These are phyloP conservation scores for Phenoliferia sp. DNA, from an alignment of 1,284 basidiomycete genomes.

Conservation along the genomic window DNA sequence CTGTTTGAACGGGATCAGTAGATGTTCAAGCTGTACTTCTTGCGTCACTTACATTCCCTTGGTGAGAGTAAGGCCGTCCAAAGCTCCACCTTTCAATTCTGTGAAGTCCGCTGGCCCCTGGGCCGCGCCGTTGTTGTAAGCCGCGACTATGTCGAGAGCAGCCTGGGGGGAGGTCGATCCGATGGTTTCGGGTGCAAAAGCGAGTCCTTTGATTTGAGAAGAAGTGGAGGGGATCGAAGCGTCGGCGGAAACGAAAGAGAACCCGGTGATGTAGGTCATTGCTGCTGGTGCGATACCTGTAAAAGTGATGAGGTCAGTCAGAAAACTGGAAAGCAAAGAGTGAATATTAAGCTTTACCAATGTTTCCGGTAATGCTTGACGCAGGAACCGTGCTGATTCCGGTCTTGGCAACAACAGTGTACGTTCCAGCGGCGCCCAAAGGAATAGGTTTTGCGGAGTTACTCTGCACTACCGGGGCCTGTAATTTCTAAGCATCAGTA, in stretches of 20 bases:
- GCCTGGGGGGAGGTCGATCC: neutral
- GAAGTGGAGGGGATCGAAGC: neutral
- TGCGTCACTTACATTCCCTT: neutral
- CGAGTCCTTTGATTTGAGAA: neutral
- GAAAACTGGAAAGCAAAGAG: neutral
- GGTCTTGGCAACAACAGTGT: neutral
- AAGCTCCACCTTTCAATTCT: neutral
- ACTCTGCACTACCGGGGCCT: too few species aligned
- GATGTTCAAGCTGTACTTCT: neutral
- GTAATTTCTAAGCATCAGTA: too few species aligned
- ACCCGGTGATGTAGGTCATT: neutral
- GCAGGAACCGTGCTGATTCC: neutral
- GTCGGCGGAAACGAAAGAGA: neutral
- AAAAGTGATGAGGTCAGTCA: neutral
- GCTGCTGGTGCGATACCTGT: too few species aligned
- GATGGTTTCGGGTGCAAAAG: neutral
- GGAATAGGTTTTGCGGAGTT: too few species aligned
- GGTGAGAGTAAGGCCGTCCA: neutral
- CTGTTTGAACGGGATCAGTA: neutral
- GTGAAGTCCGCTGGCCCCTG: neutral
- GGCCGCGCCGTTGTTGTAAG: neutral
- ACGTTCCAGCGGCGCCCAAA: neutral
- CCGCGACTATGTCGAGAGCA: neutral
- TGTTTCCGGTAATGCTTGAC: neutral
- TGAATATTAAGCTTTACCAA: neutral